Conservation (phyloP, 805 yeast genomes). For the Pachysolen tannophilus region DNA sequence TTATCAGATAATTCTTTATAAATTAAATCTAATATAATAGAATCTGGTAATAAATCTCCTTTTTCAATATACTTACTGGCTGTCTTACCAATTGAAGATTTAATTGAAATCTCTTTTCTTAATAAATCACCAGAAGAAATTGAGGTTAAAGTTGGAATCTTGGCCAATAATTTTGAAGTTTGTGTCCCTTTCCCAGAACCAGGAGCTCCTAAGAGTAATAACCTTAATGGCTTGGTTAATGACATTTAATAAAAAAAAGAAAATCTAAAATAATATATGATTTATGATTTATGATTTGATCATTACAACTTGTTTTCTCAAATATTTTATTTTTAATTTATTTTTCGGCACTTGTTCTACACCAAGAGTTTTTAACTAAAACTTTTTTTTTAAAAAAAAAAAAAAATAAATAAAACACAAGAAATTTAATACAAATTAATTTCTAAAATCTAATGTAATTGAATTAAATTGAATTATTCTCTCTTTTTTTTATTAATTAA, state of each 20-base stretch:
- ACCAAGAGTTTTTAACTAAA: too few species aligned
- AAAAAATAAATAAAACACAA: too few species aligned
- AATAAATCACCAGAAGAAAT: slow-evolving; percentile 82
- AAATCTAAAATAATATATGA: background rate
- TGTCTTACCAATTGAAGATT: slow-evolving; percentile 43
- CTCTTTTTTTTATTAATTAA: too few species aligned
- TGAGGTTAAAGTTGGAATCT: slow-evolving; percentile 44
- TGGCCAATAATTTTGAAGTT: slow-evolving; percentile 53
- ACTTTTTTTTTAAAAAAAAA: too few species aligned
- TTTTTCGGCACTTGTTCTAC: too few species aligned
- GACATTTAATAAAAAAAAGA: slow-evolving; percentile 3
- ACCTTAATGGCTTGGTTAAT: slow-evolving; percentile 40
- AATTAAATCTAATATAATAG: slow-evolving; percentile 52
- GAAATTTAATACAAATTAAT: too few species aligned
- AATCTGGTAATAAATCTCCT: slow-evolving; percentile 74
- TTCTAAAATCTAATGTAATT: too few species aligned
- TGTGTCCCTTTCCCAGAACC: slow-evolving; percentile 95
- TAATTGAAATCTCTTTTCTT: slow-evolving; percentile 52
- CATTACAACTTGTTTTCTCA: too few species aligned
- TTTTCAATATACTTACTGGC: slow-evolving; percentile 49
- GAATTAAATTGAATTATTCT: too few species aligned
- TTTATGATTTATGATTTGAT: background rate
- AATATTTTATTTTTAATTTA: too few species aligned
- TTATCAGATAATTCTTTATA: slow-evolving; percentile 34
- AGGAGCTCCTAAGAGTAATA: slow-evolving; percentile 84